Evolutionary conservation across 257 asterid genomes (phyloP), one percentile per base, ranked within the genome.

Genomic region (Verbena officinalis): DNA sequence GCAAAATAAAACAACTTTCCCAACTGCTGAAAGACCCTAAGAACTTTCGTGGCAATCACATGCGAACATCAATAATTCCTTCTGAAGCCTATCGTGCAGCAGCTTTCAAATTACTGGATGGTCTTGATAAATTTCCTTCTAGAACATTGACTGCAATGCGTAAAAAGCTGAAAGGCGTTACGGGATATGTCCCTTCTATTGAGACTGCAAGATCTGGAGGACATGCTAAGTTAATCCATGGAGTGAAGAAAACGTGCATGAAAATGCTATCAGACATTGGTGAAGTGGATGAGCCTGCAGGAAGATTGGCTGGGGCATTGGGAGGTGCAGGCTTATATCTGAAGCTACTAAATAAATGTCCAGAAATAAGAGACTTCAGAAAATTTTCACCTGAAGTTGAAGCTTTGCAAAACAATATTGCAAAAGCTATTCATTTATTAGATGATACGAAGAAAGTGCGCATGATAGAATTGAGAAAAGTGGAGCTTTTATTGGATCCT

Each of bases 341-440:
- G 62, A 87, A 83, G 76, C 77, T 82, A 57, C 63, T 76, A 64
- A 70, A 71, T 62, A 70, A 81, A 54, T 38, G 40, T 64, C 76
- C 85, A 1, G 70, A 27, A 46, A 72, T 71, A 17, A 59, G 36
- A 15, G 83, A 79, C 52, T 86, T 93, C 55, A 74, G 77, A 44
- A 77, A 59, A 39, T 78, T 86, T 69, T 78, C 95, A 44, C 86
- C 89, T 3, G 84, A 86, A 73, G 68, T 78, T 23, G 89, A 73
- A 72, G 86, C 81, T n/a, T 76, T 93, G 72, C 96, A 93, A 66
- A 77, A 74, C 68, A 84, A 81, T 48, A 86, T 93, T 68, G 80
- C 81, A 17, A 86, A 72, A 81, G 90, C 90, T 75, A 79, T 88
- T 60, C 67, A 70, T 67, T 58, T 81, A 33, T 38, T 87, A 21